phyloP scores from a whole-genome alignment of 768 basidiomycete species.

The Amanita molliuscula region DNA sequence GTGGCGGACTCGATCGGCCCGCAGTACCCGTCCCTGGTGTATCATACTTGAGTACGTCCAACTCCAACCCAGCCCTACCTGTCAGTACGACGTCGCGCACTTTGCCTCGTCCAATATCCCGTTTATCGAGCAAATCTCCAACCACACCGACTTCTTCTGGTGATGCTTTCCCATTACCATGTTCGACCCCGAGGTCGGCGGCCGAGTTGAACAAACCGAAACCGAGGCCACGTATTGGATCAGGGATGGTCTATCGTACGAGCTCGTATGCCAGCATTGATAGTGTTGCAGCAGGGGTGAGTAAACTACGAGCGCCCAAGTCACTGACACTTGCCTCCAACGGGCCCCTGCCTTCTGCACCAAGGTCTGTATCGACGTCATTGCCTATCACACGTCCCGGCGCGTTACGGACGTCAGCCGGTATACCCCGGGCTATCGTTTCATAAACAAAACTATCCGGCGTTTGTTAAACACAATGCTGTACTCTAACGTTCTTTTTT shows the following conservation, averaged over 20 bases:
- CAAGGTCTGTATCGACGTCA: constrained; percentile 1
- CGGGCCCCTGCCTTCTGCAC: background rate
- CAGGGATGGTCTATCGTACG: constrained; percentile 58
- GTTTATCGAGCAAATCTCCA: constrained; percentile 4
- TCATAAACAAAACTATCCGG: background rate
- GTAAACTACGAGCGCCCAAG: constrained; percentile 2
- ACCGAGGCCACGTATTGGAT: constrained; percentile 52
- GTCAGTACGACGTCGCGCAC: background rate
- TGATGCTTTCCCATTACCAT: constrained; percentile 2
- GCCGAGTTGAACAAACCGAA: constrained; percentile 11
- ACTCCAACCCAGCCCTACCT: background rate
- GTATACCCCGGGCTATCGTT: constrained; percentile 1
- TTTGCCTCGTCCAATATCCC: constrained; percentile 2
- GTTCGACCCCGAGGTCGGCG: constrained; percentile 4
- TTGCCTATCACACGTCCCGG: background rate
- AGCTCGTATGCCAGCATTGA: constrained; percentile 13
- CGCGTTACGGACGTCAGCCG: background rate
- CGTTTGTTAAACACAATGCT: background rate
- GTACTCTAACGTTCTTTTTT: background rate
- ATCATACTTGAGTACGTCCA: background rate
- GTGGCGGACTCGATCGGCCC: constrained; percentile 17
- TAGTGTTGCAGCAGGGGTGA: background rate
- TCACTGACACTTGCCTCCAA: constrained; percentile 1
- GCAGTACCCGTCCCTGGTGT: constrained; percentile 23
- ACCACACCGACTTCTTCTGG: constrained; percentile 2